phyloP scores from a whole-genome alignment of 257 asterid genomes.

The Solanum ossicruentum region DNA sequence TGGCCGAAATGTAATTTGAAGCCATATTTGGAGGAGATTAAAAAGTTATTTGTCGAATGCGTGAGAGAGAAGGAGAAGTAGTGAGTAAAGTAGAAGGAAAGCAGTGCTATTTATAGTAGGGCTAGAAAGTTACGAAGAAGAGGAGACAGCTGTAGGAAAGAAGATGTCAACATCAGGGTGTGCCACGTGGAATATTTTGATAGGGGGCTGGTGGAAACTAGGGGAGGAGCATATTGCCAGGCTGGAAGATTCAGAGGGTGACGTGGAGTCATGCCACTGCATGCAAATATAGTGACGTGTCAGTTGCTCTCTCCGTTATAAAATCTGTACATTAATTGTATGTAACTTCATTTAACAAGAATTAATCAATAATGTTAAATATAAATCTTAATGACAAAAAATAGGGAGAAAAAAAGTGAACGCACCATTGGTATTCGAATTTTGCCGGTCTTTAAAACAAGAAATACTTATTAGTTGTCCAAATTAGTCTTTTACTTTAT shows the following conservation, averaged over 20 bases:
- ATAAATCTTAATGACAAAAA: background rate
- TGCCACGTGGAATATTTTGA: constrained; percentile 11
- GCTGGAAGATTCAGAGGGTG: constrained; percentile 21
- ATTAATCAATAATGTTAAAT: background rate
- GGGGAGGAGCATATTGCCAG: constrained; percentile 16
- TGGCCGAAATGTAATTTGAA: constrained; percentile 11
- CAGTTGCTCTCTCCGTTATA: no score
- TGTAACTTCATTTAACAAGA: background rate
- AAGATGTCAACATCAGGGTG: constrained; percentile 15
- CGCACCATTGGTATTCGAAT: background rate
- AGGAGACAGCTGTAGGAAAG: constrained; percentile 15
- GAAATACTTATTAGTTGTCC: background rate
- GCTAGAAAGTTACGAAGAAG: background rate
- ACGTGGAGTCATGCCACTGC: background rate
- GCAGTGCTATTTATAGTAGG: background rate
- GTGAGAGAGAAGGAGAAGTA: no score
- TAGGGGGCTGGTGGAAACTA: background rate
- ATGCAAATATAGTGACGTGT: background rate
- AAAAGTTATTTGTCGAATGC: background rate
- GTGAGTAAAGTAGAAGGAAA: background rate
- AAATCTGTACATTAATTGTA: no score
- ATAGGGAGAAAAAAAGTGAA: background rate
- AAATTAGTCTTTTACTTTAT: no score
- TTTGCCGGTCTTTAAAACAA: background rate
- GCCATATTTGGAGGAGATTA: constrained; percentile 2